A percentile compares a stretch with the other conserved stretches of the same genome.
Conservation (phyloP, 2,329 filamentous ascomycete genomes). For the Chaetomiaceae sp. region DNA sequence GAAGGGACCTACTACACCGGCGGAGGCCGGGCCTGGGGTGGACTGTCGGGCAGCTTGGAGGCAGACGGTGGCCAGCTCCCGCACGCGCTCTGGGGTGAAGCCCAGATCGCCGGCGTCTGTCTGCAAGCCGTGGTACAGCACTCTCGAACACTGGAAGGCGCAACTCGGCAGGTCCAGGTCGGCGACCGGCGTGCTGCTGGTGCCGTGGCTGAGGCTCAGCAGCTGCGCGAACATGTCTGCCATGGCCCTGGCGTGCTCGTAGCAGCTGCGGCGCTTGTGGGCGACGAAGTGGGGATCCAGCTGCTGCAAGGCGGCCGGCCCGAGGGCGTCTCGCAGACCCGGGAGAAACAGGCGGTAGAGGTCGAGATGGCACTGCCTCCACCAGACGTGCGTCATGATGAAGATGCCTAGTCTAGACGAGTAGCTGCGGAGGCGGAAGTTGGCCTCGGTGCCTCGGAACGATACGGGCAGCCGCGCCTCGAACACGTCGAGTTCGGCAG, state of each 20-base stretch:
- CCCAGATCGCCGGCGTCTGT: conserved; percentile 38
- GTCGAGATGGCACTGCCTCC: conserved; percentile 53
- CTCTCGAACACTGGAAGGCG: conserved; percentile 48
- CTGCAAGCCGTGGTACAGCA: conserved; percentile 47
- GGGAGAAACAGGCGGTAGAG: conserved; percentile 48
- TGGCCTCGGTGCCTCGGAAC: conserved; percentile 53
- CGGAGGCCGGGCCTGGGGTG: conserved; percentile 45
- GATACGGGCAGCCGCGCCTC: conserved; percentile 47
- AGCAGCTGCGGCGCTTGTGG: conserved; percentile 45
- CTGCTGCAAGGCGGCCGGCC: conserved; percentile 37
- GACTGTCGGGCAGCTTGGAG: conserved; percentile 46
- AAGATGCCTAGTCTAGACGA: conserved; percentile 52
- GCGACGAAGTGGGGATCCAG: conserved; percentile 43
- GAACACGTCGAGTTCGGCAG: conserved; percentile 42
- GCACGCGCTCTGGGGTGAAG: conserved; percentile 40
- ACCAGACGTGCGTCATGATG: conserved; percentile 55
- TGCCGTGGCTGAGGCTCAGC: conserved; percentile 45
- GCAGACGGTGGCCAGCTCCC: conserved; percentile 46
- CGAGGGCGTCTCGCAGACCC: conserved; percentile 46
- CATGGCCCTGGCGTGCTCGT: conserved; percentile 50
- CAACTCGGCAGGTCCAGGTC: conserved; percentile 51
- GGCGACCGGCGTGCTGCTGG: conserved; percentile 41
- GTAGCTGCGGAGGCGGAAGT: conserved; percentile 49
- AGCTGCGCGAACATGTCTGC: conserved; percentile 49
- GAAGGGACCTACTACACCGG: conserved; percentile 36